phyloP scores from a whole-genome alignment of 257 asterid genomes.

The Voacanga thouarsii region DNA sequence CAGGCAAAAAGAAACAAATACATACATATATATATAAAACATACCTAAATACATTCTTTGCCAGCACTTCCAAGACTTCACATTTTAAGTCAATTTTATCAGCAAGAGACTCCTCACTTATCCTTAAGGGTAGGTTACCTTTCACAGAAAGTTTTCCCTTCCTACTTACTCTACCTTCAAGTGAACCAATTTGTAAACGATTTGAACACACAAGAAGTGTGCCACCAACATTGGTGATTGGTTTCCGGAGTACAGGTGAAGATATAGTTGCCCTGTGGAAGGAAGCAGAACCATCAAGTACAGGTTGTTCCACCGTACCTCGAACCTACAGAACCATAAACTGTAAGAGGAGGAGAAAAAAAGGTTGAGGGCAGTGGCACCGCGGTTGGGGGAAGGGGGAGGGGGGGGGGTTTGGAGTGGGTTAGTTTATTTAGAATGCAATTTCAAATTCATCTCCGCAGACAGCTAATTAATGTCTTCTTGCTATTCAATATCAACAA shows the following conservation, averaged over 20 bases:
- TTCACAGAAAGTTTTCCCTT: slow-evolving; percentile 84
- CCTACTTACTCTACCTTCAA: slow-evolving; percentile 97
- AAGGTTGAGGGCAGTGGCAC: too few species aligned
- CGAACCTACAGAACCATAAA: slow-evolving; percentile 56
- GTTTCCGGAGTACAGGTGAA: slow-evolving; percentile 91
- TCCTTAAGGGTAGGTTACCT: slow-evolving; percentile 83
- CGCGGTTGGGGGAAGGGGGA: too few species aligned
- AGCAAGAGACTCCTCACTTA: slow-evolving; percentile 60
- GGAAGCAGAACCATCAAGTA: slow-evolving; percentile 95
- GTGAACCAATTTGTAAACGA: slow-evolving; percentile 70
- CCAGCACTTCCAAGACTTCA: slow-evolving; percentile 94
- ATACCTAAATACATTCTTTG: slow-evolving; percentile 87
- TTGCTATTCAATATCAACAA: background rate
- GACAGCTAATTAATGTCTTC: background rate
- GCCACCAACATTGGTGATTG: slow-evolving; percentile 90
- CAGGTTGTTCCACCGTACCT: slow-evolving; percentile 97
- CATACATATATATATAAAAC: background rate
- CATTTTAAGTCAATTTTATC: slow-evolving; percentile 95
- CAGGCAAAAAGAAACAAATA: slow-evolving; percentile 12
- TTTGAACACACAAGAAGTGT: slow-evolving; percentile 86
- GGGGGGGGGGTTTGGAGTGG: too few species aligned
- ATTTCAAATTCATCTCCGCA: background rate
- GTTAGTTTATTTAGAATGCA: background rate
- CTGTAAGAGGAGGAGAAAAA: slow-evolving; percentile 5
- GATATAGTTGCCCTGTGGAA: slow-evolving; percentile 93